These are phyloP conservation scores for Mucor saturninus DNA, from an alignment of 371 early-diverging fungal species.

Conservation along the genomic window DNA sequence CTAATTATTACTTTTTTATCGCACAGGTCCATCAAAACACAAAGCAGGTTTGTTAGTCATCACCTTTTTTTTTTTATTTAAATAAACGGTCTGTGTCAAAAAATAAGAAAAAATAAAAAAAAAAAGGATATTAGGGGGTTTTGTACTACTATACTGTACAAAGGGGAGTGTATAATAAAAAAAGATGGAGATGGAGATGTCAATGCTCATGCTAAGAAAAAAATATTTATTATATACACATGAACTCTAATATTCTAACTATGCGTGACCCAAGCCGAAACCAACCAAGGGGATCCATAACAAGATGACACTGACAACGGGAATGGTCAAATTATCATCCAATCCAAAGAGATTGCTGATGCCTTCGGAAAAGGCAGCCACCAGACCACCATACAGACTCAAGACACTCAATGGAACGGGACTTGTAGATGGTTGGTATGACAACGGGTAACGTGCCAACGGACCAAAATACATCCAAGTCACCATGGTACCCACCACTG, in stretches of 20 bases:
- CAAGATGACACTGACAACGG: constrained; percentile 46
- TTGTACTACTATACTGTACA: too few species aligned
- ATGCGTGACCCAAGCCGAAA: constrained; percentile 14
- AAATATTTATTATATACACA: too few species aligned
- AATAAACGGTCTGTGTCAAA: too few species aligned
- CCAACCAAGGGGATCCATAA: constrained; percentile 44
- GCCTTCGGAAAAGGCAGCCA: constrained; percentile 52
- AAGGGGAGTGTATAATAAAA: too few species aligned
- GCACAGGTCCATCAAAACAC: too few species aligned
- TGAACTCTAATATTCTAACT: background rate
- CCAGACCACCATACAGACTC: constrained; percentile 50
- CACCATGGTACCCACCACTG: constrained; percentile 43
- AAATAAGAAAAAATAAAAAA: too few species aligned
- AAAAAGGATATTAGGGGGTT: too few species aligned
- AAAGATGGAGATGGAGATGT: too few species aligned
- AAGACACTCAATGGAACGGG: constrained; percentile 27
- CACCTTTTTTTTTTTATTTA: too few species aligned
- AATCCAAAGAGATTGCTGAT: constrained; percentile 39
- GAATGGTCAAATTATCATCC: constrained; percentile 57
- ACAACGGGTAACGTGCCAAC: constrained; percentile 17
- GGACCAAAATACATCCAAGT: constrained; percentile 48
- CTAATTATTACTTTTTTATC: too few species aligned
- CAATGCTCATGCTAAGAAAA: too few species aligned
- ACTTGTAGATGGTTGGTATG: constrained; percentile 26
- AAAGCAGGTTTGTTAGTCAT: too few species aligned